These are phyloP conservation scores for Vicia sativa DNA, from an alignment of 306 rosid species.

Conservation along the genomic window DNA sequence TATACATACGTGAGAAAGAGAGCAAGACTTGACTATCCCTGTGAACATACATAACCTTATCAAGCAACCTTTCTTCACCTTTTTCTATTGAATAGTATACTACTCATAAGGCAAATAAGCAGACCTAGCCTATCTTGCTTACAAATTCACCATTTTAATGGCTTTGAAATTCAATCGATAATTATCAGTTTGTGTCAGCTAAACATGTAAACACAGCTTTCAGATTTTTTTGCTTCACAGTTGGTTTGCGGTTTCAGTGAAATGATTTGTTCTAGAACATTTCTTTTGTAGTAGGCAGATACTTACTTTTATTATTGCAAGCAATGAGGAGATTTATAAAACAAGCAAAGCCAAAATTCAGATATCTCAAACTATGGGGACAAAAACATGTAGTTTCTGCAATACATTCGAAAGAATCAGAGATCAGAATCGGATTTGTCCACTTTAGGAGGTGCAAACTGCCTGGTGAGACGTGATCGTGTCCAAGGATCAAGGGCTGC, in stretches of 20 bases:
- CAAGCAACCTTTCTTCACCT: slow-evolving; percentile 7
- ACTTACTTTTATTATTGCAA: slow-evolving; percentile 22
- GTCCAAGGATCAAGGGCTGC: slow-evolving; percentile 90
- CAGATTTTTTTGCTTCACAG: not conserved
- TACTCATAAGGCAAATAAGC: not conserved
- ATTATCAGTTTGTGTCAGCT: not conserved
- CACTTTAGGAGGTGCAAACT: slow-evolving; percentile 82
- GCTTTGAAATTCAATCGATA: not conserved
- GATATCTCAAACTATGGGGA: slow-evolving; percentile 13
- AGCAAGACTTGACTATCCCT: slow-evolving; percentile 1
- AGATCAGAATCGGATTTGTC: slow-evolving; percentile 54
- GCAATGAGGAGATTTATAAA: slow-evolving; percentile 13
- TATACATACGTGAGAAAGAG: not conserved
- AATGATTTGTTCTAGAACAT: slow-evolving; percentile 32
- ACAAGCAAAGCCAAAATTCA: slow-evolving; percentile 24
- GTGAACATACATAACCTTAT: not conserved
- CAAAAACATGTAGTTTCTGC: not conserved
- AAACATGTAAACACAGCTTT: not conserved
- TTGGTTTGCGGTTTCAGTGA: not conserved
- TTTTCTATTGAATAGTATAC: not conserved
- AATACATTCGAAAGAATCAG: slow-evolving; percentile 40
- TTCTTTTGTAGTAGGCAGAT: slow-evolving; percentile 3
- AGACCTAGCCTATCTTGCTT: not conserved
- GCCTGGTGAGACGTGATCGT: slow-evolving; percentile 69
- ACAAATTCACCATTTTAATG: not conserved